Evolutionary conservation across 148 eudicot genomes (phyloP).

Genomic region (Amaranthus hypochondriacus): DNA sequence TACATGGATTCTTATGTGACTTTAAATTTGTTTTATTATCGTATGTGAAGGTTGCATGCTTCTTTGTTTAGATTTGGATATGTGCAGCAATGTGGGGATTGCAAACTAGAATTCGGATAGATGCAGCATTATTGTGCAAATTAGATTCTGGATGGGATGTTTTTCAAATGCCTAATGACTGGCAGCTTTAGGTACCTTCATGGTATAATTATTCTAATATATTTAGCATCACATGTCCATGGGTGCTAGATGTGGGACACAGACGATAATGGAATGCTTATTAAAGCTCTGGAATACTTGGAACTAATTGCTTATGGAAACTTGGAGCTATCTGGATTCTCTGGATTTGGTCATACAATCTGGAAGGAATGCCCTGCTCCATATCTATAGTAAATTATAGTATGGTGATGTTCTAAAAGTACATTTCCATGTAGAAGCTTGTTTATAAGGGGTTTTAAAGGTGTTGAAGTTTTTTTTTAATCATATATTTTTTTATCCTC

Average conservation of each 20-base stretch:
- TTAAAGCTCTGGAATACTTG: constrained; percentile 70
- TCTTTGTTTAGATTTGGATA: constrained; percentile 71
- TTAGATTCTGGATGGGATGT: constrained; percentile 70
- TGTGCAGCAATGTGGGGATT: constrained; percentile 67
- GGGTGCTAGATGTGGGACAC: constrained; percentile 67
- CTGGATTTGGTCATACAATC: constrained; percentile 37
- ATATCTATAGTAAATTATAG: constrained; percentile 28
- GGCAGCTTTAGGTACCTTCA: constrained; percentile 53
- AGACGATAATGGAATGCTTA: constrained; percentile 74
- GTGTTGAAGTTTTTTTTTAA: constrained; percentile 3
- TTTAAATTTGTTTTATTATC: constrained; percentile 2
- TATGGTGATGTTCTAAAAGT: constrained; percentile 28
- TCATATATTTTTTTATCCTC: background rate
- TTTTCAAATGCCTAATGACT: constrained; percentile 55
- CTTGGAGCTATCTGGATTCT: constrained; percentile 57
- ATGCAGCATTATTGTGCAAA: constrained; percentile 40
- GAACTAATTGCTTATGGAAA: constrained; percentile 51
- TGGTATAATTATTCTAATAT: constrained; percentile 45
- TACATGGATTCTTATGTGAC: too few relatives aligned
- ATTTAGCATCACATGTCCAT: constrained; percentile 63
- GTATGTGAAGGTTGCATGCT: constrained; percentile 45
- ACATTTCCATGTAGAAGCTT: constrained; percentile 18
- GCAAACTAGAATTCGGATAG: constrained; percentile 67
- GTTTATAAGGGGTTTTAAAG: constrained; percentile 23
- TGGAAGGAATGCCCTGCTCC: constrained; percentile 37